phyloP scores from a whole-genome alignment of 805 yeast genomes.

The Saturnispora hagleri region DNA sequence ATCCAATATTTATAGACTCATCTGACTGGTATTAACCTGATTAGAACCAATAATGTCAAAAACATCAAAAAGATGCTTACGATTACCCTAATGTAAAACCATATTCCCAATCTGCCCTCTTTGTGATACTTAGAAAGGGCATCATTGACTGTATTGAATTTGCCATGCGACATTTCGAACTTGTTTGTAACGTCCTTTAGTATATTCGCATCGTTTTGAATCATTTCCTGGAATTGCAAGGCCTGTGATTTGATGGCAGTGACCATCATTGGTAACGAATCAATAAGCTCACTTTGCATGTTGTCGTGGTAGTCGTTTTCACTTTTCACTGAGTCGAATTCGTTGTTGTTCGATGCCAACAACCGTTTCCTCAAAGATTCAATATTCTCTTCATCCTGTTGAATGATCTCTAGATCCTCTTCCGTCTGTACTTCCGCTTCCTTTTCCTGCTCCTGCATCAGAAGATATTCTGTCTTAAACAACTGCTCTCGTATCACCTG shows the following conservation, averaged over 20 bases:
- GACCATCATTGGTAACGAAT: slow-evolving; percentile 26
- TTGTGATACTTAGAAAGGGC: slow-evolving; percentile 24
- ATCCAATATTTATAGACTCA: slow-evolving; percentile 9
- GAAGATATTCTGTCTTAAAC: slow-evolving; percentile 14
- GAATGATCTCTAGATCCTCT: slow-evolving; percentile 1
- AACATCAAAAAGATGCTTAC: slow-evolving; percentile 19
- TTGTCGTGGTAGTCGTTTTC: slow-evolving; percentile 26
- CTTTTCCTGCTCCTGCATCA: slow-evolving; percentile 2
- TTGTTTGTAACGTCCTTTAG: slow-evolving; percentile 27
- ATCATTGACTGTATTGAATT: slow-evolving; percentile 21
- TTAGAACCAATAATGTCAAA: slow-evolving; percentile 20
- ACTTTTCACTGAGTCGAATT: slow-evolving; percentile 22
- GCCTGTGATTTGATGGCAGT: slow-evolving; percentile 25
- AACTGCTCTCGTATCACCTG: slow-evolving; percentile 10
- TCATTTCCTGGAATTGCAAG: slow-evolving; percentile 24
- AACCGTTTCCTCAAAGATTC: slow-evolving; percentile 23
- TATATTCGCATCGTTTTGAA: slow-evolving; percentile 26
- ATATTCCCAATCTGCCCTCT: slow-evolving; percentile 25
- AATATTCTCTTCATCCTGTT: slow-evolving; percentile 16
- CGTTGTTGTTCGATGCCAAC: slow-evolving; percentile 18
- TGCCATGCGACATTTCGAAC: slow-evolving; percentile 25
- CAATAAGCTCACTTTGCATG: slow-evolving; percentile 26
- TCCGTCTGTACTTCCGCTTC: neutral
- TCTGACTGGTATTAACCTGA: slow-evolving; percentile 28
- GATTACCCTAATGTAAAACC: slow-evolving; percentile 26